Percentiles rank a stretch among this genome's conserved stretches.
These are phyloP conservation scores for Chloris gayana DNA, from an alignment of 176 grass and related monocot genomes.

Conservation along the genomic window DNA sequence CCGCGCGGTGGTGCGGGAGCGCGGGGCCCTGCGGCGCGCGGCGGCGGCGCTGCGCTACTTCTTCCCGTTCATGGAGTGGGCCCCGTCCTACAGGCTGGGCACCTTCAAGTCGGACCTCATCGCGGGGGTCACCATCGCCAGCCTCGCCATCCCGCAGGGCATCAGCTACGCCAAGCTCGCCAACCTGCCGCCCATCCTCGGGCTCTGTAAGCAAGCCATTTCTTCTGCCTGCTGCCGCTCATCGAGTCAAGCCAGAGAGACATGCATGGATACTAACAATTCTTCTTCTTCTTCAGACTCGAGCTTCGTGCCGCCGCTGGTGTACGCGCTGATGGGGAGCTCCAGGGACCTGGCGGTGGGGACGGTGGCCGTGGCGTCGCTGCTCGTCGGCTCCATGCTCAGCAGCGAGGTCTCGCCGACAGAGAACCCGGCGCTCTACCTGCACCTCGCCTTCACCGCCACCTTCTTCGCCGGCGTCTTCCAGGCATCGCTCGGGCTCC, in stretches of 20 bases:
- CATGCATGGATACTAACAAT: background rate
- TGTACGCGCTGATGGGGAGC: constrained; percentile 98
- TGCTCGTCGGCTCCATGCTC: constrained; percentile 81
- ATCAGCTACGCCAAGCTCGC: constrained; percentile 99
- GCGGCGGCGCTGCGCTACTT: constrained; percentile 68
- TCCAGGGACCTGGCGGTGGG: constrained; percentile 87
- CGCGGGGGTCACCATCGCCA: constrained; percentile 91
- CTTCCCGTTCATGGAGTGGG: constrained; percentile 76
- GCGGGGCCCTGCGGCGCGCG: constrained; percentile 16
- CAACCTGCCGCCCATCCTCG: constrained; percentile 76
- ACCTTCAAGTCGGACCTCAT: constrained; percentile 78
- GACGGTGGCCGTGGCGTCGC: constrained; percentile 85
- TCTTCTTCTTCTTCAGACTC: constrained; percentile 67
- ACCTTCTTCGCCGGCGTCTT: constrained; percentile 95
- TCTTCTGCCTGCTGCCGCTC: too few relatives aligned
- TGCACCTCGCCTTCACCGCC: constrained; percentile 80
- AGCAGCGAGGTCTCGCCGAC: constrained; percentile 55
- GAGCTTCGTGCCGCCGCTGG: constrained; percentile 96
- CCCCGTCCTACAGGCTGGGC: constrained; percentile 51
- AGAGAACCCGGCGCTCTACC: constrained; percentile 61
- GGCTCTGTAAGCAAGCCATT: constrained; percentile 85
- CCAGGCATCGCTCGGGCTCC: constrained; percentile 69
- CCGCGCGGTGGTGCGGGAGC: constrained; percentile 51
- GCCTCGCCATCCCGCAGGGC: constrained; percentile 98
- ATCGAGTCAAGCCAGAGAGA: too few relatives aligned